A percentile compares a stretch with the other conserved stretches of the same genome.
These are phyloP conservation scores for Orbilia blumenaviensis DNA, from an alignment of 2,329 filamentous ascomycete genomes.

Conservation along the genomic window DNA sequence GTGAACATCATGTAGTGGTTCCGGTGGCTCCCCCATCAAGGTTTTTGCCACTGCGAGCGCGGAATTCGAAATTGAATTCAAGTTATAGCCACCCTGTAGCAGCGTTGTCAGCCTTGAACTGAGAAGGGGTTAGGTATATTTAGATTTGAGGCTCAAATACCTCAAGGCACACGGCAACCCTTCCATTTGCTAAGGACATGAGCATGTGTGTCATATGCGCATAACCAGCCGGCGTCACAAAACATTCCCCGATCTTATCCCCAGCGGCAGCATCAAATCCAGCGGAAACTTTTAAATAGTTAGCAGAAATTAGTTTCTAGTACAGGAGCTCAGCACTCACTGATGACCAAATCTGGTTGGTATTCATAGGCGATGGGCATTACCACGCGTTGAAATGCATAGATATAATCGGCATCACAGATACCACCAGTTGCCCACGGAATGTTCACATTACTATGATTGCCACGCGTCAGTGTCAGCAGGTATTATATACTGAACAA, in stretches of 20 bases:
- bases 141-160: constrained; percentile 57
- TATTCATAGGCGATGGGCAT: constrained; percentile 97
- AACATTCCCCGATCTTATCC: constrained; percentile 90
- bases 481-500: background rate
- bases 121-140: background rate
- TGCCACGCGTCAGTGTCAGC: constrained; percentile 45
- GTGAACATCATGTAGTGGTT: constrained; percentile 65
- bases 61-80: constrained; percentile 89
- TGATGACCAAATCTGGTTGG: constrained; percentile 88
- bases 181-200: constrained; percentile 90
- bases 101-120: background rate
- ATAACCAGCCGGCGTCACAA: constrained; percentile 89
- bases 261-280: constrained; percentile 96
- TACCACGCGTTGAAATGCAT: constrained; percentile 92
- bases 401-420: constrained; percentile 96
- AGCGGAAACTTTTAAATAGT: constrained; percentile 73
- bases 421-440: constrained; percentile 76
- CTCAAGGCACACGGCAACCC: constrained; percentile 90
- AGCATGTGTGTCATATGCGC: constrained; percentile 99
- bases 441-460: constrained; percentile 71
- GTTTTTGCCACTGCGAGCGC: constrained; percentile 90
- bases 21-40: constrained; percentile 92
- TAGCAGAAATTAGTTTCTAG: background rate
- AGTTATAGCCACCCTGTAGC: constrained; percentile 82
- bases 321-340: constrained; percentile 59